These are phyloP conservation scores for Axilococcus clingmanii DNA, from an alignment of 139 green algal genomes.

Conservation along the genomic window DNA sequence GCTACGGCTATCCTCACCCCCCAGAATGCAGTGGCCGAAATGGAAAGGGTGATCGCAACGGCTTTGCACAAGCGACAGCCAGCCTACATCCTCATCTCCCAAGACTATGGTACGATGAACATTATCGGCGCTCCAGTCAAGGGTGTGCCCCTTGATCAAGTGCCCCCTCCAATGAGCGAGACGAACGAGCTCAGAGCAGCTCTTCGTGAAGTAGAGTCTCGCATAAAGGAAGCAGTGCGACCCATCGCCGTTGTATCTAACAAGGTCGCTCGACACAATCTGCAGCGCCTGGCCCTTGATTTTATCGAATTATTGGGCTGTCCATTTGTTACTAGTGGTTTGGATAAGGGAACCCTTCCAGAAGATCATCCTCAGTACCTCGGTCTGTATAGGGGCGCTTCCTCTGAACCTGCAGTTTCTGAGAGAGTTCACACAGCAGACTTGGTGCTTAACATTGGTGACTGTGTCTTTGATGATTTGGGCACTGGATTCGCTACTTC, in stretches of 20 bases:
- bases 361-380: conserved; percentile 3
- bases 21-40: neutral
- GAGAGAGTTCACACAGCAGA: conserved; percentile 2
- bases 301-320: neutral
- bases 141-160: neutral
- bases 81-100: neutral
- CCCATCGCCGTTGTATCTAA: conserved; percentile 1
- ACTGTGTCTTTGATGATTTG: conserved; percentile 5
- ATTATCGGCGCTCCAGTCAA: neutral
- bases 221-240: neutral
- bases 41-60: conserved; percentile 8
- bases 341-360: conserved; percentile 7
- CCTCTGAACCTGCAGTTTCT: neutral
- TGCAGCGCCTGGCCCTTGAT: neutral
- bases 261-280: neutral
- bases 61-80: neutral
- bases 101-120: conserved; percentile 1
- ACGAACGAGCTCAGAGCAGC: neutral
- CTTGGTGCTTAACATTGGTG: conserved; percentile 3
- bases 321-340: neutral
- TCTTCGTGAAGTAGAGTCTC: neutral
- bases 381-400: conserved; percentile 4
- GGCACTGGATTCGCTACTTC: conserved; percentile 6
- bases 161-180: neutral
- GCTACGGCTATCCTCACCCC: neutral